A percentile compares a stretch with the other conserved stretches of the same genome.
phyloP scores from a whole-genome alignment of 257 asterid species.

The Jacaranda mimosifolia region DNA sequence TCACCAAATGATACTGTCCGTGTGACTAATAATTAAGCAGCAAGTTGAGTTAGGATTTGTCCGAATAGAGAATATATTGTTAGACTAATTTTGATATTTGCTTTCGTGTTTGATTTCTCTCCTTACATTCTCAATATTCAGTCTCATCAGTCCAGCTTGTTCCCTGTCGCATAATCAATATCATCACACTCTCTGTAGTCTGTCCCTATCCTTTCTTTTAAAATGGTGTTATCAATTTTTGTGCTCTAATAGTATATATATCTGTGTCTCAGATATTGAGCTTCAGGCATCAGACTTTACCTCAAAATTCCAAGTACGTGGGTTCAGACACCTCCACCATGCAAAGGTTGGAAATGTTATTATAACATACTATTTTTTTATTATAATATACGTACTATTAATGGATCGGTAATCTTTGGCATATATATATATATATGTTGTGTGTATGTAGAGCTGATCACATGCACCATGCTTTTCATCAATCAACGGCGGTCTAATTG shows the following conservation, averaged over 20 bases:
- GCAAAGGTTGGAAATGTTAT: not conserved
- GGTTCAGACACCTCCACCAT: too few species aligned
- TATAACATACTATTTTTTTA: too few species aligned
- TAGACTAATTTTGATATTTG: conserved; percentile 24
- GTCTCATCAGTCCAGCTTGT: conserved; percentile 3
- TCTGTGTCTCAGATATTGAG: too few species aligned
- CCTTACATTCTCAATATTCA: conserved; percentile 24
- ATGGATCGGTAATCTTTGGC: not conserved
- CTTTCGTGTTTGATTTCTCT: conserved; percentile 43
- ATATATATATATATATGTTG: not conserved
- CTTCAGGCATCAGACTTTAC: too few species aligned
- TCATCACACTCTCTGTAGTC: conserved; percentile 26
- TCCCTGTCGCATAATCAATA: conserved; percentile 25
- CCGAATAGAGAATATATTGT: not conserved
- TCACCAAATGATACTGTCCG: too few species aligned
- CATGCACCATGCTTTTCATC: conserved; percentile 41
- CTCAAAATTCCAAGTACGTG: too few species aligned
- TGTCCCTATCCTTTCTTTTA: not conserved
- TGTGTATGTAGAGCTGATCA: not conserved
- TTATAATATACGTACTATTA: too few species aligned
- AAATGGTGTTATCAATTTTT: too few species aligned
- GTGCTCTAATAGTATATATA: too few species aligned
- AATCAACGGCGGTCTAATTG: conserved; percentile 7
- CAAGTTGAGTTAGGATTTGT: conserved; percentile 39
- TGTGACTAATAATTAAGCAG: not conserved